These are phyloP conservation scores for Juncus effusus DNA, from an alignment of 176 grass and related monocot species.

Conservation along the genomic window DNA sequence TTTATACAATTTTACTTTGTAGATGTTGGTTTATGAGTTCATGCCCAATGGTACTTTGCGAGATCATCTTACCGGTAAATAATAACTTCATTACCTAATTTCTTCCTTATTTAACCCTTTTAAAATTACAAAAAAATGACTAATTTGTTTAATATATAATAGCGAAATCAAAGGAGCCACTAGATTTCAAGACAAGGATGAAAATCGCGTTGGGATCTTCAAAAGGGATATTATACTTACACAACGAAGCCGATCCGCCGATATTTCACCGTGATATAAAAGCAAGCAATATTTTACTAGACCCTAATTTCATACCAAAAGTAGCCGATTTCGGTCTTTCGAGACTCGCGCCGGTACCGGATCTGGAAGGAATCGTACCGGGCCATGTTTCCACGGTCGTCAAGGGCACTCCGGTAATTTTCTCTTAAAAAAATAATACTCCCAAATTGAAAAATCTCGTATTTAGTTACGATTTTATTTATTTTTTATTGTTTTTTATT, in stretches of 20 bases:
- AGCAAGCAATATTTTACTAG: conserved; percentile 90
- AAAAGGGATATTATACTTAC: conserved; percentile 85
- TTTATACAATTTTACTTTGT: conserved; percentile 30
- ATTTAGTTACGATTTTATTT: conserved; percentile 10
- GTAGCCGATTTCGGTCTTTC: conserved; percentile 99
- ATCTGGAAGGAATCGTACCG: conserved; percentile 52
- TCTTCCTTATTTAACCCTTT: conserved; percentile 4
- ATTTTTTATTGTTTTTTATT: not conserved
- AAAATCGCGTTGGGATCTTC: conserved; percentile 74
- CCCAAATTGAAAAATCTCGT: not conserved
- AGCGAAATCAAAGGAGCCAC: conserved; percentile 51
- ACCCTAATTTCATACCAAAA: conserved; percentile 74
- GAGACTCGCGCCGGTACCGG: conserved; percentile 75
- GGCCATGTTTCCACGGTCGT: conserved; percentile 83
- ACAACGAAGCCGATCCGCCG: conserved; percentile 86
- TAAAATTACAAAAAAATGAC: conserved; percentile 16
- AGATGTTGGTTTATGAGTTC: conserved; percentile 98
- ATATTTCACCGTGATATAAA: conserved; percentile 97
- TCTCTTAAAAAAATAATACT: not conserved
- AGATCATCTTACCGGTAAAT: conserved; percentile 80
- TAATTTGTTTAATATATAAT: not conserved
- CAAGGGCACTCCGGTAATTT: conserved; percentile 94
- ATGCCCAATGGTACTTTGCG: conserved; percentile 89
- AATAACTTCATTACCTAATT: not conserved
- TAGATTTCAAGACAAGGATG: conserved; percentile 56